Evolutionary conservation across 2,329 filamentous ascomycete genomes (phyloP), one percentile per base, ranked within the genome.

Genomic region (Raffaelea deltoideospora): DNA sequence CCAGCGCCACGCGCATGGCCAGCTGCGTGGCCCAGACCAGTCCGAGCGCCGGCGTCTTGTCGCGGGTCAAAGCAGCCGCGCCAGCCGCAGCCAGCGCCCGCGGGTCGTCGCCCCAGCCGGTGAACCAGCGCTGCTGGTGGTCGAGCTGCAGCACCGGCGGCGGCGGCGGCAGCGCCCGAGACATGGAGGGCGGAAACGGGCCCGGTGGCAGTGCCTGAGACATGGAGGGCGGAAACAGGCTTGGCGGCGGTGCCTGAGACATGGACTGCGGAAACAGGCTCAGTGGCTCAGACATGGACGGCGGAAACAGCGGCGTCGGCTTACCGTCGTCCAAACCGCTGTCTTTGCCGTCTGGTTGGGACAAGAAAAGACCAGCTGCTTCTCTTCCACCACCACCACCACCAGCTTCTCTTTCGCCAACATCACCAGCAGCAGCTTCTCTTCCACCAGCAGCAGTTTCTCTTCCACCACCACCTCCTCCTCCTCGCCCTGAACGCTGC

Each of bases 61-160:
- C 58, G 20, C 60, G 56, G n/a, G n/a, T n/a, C n/a, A n/a, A n/a
- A n/a, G n/a, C n/a, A 34, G 61, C 54, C 11, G 58, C 50, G 17
- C 60, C 54, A 20, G 56, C 48, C n/a, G 67, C 60, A 37, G n/a
- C n/a, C 74, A 64, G 57, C 20, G 59, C 55, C 8, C 20, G 17
- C 14, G 67, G 60, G 38, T 76, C 66, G 53, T 93, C 83, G 18
- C 88, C 86, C 88, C 90, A 95, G 44, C 90, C 87, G 4, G 87
- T 92, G 58, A 95, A 93, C 73, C 87, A 95, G 31, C 82, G 72
- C 54, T 95, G 85, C 57, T 96, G 88, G 56, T 95, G 82, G 48
- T 92, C 79, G 9, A 95, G 70, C 23, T 73, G 69, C 27, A 95
- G 64, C 0, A 77, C 72, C 11, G 67, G 56, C 0, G 59, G 43